Evolutionary conservation across 1,284 basidiomycete genomes (phyloP).

Genomic region (Cutaneotrichosporon sp.): DNA sequence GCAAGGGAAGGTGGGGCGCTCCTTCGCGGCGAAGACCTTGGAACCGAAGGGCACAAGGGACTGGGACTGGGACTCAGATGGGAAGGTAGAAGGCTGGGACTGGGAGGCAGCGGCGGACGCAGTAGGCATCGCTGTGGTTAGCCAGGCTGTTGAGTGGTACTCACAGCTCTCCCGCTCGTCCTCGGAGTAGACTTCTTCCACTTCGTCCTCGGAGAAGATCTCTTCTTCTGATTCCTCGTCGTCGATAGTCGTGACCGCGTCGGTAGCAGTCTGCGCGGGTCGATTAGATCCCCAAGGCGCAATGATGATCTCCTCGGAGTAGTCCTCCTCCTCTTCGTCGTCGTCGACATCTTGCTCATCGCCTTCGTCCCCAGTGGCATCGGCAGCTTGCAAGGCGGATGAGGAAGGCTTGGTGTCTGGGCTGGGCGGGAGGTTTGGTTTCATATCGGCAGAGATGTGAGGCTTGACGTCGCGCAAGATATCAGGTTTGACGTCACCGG

Average conservation of each 20-base stretch:
- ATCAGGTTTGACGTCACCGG: background rate
- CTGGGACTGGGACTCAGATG: background rate
- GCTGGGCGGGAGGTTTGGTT: background rate
- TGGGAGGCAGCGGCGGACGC: background rate
- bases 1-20: slow-evolving; percentile 31
- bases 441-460: background rate
- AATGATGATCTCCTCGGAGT: slow-evolving; percentile 16
- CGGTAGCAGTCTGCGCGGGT: slow-evolving; percentile 16
- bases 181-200: background rate
- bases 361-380: slow-evolving; percentile 7
- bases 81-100: background rate
- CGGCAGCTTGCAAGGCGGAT: background rate
- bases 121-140: background rate
- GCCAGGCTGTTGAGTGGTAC: background rate
- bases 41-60: background rate
- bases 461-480: background rate
- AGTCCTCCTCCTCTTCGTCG: slow-evolving; percentile 32
- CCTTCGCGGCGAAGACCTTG: background rate
- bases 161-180: slow-evolving; percentile 15
- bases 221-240: slow-evolving; percentile 16
- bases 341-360: slow-evolving; percentile 9
- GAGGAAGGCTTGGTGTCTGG: background rate
- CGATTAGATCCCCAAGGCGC: slow-evolving; percentile 9
- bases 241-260: slow-evolving; percentile 7
- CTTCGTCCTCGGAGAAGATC: slow-evolving; percentile 37